Evolutionary conservation across 495 filamentous ascomycete species (phyloP), one percentile per base, ranked within the genome.

Genomic region (Aspergillus baeticus): DNA sequence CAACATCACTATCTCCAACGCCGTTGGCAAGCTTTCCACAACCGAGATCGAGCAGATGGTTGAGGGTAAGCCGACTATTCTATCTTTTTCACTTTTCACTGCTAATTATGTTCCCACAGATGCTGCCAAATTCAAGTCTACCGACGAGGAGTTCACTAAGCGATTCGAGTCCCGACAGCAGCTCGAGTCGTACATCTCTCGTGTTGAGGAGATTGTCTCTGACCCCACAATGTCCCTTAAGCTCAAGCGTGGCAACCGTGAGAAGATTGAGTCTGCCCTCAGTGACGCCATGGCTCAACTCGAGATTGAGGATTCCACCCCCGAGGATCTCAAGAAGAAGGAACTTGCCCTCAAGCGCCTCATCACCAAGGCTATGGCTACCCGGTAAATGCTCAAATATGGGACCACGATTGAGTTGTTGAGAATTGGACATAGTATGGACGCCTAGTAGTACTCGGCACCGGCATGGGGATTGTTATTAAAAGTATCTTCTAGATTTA

Each of bases 1-100:
- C 74, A 99, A 99, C 84, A 99, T 99, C 75, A 98, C 95, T 68
- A 99, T 99, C 78, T 93, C 91, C 71, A 99, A 99, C 84, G 96
- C 94, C 55, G 94, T 99, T 69, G 94, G 94, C 72, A 99, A 99
- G 82, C 89, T 99, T 52, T 96, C 91, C 41, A 88, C 88, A 51
- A 77, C 78, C 56, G 95, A 99, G 77, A 99, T 99, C 63, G 94
- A 99, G 78, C 92, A 82, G 74, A 98, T 98, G 94, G 89, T 98
- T 69, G 87, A 77, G 69, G 88, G 88, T 91, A 78, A 75, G 85
- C 71, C n/a, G n/a, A n/a, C n/a, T n/a, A n/a, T n/a, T n/a, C n/a
- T n/a, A n/a, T n/a, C n/a, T n/a, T n/a, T n/a, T n/a, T n/a, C n/a
- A n/a, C n/a, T n/a, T n/a, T n/a, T n/a, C n/a, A n/a, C n/a, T n/a